Evolutionary conservation across 1,284 basidiomycete genomes (phyloP).

Genomic region (Cryptococcus sp.): DNA sequence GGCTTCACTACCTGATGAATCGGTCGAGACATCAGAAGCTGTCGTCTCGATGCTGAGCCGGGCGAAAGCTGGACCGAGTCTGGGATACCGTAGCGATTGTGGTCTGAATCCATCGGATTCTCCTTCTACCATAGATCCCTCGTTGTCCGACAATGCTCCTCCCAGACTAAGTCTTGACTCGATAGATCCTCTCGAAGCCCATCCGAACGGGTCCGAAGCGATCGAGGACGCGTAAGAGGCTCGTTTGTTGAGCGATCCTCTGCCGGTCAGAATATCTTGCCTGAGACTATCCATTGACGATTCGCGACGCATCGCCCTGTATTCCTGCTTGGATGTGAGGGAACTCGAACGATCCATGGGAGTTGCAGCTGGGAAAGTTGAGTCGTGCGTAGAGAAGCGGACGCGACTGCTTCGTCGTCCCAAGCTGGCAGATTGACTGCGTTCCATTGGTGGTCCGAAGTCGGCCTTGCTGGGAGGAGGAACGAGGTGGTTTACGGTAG

Average conservation of each 20-base stretch:
- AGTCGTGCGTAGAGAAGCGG: constrained; percentile 13
- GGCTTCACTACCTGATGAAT: not conserved
- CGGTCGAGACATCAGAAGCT: constrained; percentile 4
- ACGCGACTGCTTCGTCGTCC: constrained; percentile 18
- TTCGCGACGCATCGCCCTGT: constrained; percentile 11
- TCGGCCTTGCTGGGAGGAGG: constrained; percentile 1
- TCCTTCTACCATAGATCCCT: not conserved
- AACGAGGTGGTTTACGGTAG: constrained; percentile 8
- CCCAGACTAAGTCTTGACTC: not conserved
- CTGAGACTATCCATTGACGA: constrained; percentile 17
- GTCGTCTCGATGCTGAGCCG: constrained; percentile 14
- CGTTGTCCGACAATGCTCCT: not conserved
- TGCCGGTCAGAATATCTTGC: not conserved
- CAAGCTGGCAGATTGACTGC: not conserved
- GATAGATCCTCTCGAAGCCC: constrained; percentile 7
- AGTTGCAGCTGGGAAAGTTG: not conserved
- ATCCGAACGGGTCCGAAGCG: constrained; percentile 9
- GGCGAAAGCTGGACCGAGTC: constrained; percentile 9
- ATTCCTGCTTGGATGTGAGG: not conserved
- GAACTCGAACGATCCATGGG: not conserved
- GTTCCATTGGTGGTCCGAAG: constrained; percentile 6
- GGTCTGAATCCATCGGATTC: constrained; percentile 14
- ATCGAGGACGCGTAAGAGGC: constrained; percentile 8
- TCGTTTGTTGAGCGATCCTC: not conserved
- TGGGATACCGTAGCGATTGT: constrained; percentile 23